Conservation (phyloP, 2,329 filamentous ascomycete genomes). For the Xylariaceae sp. region DNA sequence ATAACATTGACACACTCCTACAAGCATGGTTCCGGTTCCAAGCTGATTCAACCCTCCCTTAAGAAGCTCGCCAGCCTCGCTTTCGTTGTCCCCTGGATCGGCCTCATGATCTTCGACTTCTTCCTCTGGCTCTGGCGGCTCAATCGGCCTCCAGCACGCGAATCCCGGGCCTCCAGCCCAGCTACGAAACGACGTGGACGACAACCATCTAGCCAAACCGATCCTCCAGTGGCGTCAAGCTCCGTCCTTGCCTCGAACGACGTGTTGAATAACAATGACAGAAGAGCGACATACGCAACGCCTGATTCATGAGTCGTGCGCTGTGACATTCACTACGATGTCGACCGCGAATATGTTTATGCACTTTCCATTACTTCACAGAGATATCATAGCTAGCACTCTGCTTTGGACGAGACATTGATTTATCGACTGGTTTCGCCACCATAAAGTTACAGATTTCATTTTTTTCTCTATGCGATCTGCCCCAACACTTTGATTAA, state of each 20-base stretch:
- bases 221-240: conserved; percentile 6
- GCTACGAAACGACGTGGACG: conserved; percentile 15
- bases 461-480: conserved; percentile 45
- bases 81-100: conserved; percentile 43
- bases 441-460: conserved; percentile 10
- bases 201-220: conserved; percentile 1
- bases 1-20: background rate
- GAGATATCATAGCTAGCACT: no score
- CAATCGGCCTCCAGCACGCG: conserved; percentile 20
- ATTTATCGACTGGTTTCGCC: conserved; percentile 3
- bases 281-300: conserved; percentile 14
- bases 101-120: conserved; percentile 49
- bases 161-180: conserved; percentile 19
- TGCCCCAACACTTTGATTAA: conserved; percentile 81
- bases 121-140: conserved; percentile 51
- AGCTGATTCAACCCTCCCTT: conserved; percentile 1
- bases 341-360: no score
- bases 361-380: no score
- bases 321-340: no score
- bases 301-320: background rate
- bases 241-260: conserved; percentile 11
- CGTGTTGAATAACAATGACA: conserved; percentile 12
- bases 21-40: conserved; percentile 3
- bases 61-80: conserved; percentile 37
- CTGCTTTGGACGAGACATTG: conserved; percentile 1